A percentile compares a stretch with the other conserved stretches of the same genome.
phyloP scores from a whole-genome alignment of 2,329 filamentous ascomycete genomes.

The Colletotrichum chrysophilum region DNA sequence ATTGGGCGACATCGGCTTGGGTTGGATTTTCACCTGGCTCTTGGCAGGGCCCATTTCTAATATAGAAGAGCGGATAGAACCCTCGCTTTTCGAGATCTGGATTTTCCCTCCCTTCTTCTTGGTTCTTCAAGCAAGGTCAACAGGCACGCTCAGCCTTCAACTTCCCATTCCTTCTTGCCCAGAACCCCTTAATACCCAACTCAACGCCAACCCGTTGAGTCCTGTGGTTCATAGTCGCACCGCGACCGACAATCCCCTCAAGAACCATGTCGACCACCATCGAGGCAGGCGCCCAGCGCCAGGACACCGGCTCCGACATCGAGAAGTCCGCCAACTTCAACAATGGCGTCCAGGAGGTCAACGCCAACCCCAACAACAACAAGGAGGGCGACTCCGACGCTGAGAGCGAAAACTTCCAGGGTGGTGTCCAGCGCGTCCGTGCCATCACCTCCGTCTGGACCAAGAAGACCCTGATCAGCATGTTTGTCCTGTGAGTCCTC shows the following conservation, averaged over 20 bases:
- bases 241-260: neutral
- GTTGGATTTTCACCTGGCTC: neutral
- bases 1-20: conserved; percentile 16
- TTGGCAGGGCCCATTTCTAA: neutral
- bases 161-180: conserved; percentile 1
- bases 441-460: conserved; percentile 33
- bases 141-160: conserved; percentile 10
- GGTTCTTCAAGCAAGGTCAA: conserved; percentile 12
- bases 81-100: neutral
- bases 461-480: conserved; percentile 38
- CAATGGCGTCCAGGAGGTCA: conserved; percentile 11
- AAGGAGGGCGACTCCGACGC: conserved; percentile 17
- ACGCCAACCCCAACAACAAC: neutral
- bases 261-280: conserved; percentile 7
- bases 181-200: neutral
- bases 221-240: neutral
- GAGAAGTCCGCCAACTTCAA: conserved; percentile 10
- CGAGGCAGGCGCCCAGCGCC: neutral
- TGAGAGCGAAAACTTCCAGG: conserved; percentile 34
- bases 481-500: conserved; percentile 42
- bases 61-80: conserved; percentile 1
- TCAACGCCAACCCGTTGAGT: neutral
- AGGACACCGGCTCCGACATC: neutral
- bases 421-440: conserved; percentile 43
- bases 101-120: neutral